phyloP scores from a whole-genome alignment of 116 monocot species.

The Trichopus zeylanicus region DNA sequence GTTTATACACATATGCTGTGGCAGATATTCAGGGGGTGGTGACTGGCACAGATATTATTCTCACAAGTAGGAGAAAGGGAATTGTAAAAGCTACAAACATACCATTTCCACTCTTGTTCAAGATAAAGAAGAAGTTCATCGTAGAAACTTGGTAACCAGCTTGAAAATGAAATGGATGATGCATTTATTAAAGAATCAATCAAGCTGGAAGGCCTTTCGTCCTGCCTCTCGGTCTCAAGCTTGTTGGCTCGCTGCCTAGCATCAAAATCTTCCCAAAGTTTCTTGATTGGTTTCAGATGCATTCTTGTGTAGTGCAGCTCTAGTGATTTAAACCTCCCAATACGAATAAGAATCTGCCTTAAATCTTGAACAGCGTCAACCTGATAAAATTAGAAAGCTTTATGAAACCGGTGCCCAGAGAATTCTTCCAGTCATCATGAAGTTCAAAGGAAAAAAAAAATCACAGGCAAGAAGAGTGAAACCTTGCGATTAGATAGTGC shows the following conservation, averaged over 20 bases:
- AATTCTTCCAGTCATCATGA: background rate
- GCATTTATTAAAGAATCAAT: conserved; percentile 13
- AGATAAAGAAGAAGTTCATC: conserved; percentile 89
- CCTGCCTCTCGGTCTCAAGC: conserved; percentile 43
- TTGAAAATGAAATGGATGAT: conserved; percentile 47
- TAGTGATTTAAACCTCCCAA: conserved; percentile 78
- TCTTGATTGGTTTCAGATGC: conserved; percentile 73
- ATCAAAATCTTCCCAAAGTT: conserved; percentile 93
- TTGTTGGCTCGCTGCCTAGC: conserved; percentile 38
- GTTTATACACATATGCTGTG: too few relatives aligned
- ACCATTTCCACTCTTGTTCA: conserved; percentile 99
- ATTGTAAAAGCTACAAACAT: conserved; percentile 9
- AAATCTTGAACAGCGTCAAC: conserved; percentile 92
- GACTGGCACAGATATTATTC: background rate
- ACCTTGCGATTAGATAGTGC: conserved; percentile 86
- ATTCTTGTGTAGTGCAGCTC: conserved; percentile 81
- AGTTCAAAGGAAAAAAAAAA: background rate
- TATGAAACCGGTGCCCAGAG: background rate
- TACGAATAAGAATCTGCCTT: conserved; percentile 74
- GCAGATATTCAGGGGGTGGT: too few relatives aligned
- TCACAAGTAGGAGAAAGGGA: background rate
- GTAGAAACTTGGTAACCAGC: conserved; percentile 93
- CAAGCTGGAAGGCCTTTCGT: conserved; percentile 22
- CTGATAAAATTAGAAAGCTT: conserved; percentile 22
- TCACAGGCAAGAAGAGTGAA: background rate